Conservation (phyloP, 225 moss, liverwort and hornwort species). For the Marchantia polymorpha region DNA sequence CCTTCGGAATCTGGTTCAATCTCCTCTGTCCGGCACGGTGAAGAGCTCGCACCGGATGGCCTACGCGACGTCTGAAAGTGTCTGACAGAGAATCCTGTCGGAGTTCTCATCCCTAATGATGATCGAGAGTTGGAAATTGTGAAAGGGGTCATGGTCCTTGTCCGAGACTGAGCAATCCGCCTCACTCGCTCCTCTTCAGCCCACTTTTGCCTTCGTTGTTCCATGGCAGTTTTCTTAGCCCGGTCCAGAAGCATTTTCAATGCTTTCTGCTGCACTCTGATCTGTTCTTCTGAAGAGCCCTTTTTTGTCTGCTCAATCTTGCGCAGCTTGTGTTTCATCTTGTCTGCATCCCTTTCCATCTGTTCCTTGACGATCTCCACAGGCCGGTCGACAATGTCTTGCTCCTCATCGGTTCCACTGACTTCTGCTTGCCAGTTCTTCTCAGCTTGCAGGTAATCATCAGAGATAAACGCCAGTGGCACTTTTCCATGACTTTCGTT, state of each 20-base stretch:
- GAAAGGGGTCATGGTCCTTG: not conserved
- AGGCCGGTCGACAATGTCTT: not conserved
- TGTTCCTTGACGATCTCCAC: constrained; percentile 13
- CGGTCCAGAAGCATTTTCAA: not conserved
- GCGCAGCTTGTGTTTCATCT: not conserved
- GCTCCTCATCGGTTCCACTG: not conserved
- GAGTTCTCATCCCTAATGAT: not conserved
- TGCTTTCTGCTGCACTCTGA: constrained; percentile 7
- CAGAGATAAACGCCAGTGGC: not conserved
- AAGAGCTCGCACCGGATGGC: not conserved
- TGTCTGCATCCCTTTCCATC: constrained; percentile 12
- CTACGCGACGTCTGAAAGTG: not conserved
- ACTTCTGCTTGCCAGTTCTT: not conserved
- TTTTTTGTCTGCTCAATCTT: not conserved
- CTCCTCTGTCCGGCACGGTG: not conserved
- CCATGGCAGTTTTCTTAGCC: not conserved
- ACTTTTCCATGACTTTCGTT: not conserved
- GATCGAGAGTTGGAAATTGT: not conserved
- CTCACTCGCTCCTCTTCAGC: not conserved
- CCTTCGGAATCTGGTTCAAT: not conserved
- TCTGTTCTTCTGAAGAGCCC: not conserved
- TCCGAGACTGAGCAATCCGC: not conserved
- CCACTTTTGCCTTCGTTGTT: not conserved
- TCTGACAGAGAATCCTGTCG: not conserved
- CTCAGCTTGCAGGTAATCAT: not conserved